Percentiles rank a stretch among this genome's conserved stretches.
These are phyloP conservation scores for Cicer pinnatifidum DNA, from an alignment of 306 rosid species.

Conservation along the genomic window DNA sequence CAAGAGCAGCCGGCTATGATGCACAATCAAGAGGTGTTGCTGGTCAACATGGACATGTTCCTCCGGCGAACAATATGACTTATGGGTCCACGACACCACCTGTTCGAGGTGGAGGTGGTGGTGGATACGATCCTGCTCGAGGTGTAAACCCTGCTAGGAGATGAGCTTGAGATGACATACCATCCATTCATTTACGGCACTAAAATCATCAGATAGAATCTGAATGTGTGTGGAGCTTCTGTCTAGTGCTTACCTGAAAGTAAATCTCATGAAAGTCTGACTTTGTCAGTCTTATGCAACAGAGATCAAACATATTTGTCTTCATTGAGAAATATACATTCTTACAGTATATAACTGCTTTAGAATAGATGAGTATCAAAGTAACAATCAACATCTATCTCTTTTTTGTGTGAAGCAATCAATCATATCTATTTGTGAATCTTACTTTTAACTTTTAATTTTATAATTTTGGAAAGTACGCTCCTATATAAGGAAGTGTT, in stretches of 20 bases:
- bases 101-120: constrained; percentile 46
- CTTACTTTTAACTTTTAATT: not conserved
- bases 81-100: constrained; percentile 77
- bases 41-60: constrained; percentile 63
- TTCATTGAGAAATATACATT: constrained; percentile 22
- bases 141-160: constrained; percentile 72
- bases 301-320: not conserved
- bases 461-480: not conserved
- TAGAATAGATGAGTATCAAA: constrained; percentile 6
- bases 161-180: constrained; percentile 51
- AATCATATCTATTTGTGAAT: not conserved
- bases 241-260: not conserved
- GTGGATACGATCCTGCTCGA: constrained; percentile 66
- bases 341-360: constrained; percentile 13
- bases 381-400: not conserved
- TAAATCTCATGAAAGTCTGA: constrained; percentile 9
- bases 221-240: constrained; percentile 15
- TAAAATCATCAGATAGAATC: constrained; percentile 13
- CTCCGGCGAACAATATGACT: constrained; percentile 53
- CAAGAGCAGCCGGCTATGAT: constrained; percentile 64
- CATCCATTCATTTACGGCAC: constrained; percentile 7
- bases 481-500: not conserved
- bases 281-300: constrained; percentile 18
- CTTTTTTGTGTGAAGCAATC: constrained; percentile 1
- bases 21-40: constrained; percentile 66